phyloP scores from a whole-genome alignment of 768 basidiomycete species.

The Cyclocybe aegerita region DNA sequence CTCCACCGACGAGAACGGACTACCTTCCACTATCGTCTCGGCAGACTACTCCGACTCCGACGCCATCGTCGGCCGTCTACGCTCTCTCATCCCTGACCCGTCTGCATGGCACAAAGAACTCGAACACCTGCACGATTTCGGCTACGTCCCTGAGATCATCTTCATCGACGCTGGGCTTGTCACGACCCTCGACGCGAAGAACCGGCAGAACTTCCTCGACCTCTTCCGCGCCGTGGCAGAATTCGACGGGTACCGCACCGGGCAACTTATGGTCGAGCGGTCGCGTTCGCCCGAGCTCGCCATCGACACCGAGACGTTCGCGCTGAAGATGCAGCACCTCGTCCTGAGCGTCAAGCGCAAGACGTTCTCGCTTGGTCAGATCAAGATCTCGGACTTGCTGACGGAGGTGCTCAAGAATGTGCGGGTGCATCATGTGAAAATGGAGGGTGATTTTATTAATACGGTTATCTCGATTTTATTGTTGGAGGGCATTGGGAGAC shows the following conservation, averaged over 20 bases:
- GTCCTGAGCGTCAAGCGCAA: slow-evolving; percentile 92
- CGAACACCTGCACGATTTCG: slow-evolving; percentile 53
- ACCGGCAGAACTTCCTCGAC: slow-evolving; percentile 93
- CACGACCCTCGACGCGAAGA: slow-evolving; percentile 78
- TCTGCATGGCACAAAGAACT: slow-evolving; percentile 74
- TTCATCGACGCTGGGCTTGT: slow-evolving; percentile 97
- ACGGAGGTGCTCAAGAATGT: slow-evolving; percentile 87
- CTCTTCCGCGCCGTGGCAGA: slow-evolving; percentile 94
- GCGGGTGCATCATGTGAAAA: slow-evolving; percentile 91
- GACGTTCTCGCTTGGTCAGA: slow-evolving; percentile 95
- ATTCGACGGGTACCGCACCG: slow-evolving; percentile 95
- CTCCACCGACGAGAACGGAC: slow-evolving; percentile 19
- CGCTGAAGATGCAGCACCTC: slow-evolving; percentile 96
- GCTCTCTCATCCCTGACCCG: slow-evolving; percentile 54
- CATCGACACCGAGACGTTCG: slow-evolving; percentile 91
- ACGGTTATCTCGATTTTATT: slow-evolving; percentile 93
- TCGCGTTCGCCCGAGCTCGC: slow-evolving; percentile 90
- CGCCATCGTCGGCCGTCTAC: slow-evolving; percentile 69
- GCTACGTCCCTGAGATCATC: slow-evolving; percentile 91
- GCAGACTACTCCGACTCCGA: slow-evolving; percentile 52
- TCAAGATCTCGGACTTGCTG: slow-evolving; percentile 93
- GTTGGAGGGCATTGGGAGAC: slow-evolving; percentile 94
- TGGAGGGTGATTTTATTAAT: slow-evolving; percentile 99
- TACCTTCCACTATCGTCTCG: slow-evolving; percentile 26
- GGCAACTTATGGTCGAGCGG: slow-evolving; percentile 94